Conservation (phyloP, 208 protist genomes). For the Acanthamoeba sp. region DNA sequence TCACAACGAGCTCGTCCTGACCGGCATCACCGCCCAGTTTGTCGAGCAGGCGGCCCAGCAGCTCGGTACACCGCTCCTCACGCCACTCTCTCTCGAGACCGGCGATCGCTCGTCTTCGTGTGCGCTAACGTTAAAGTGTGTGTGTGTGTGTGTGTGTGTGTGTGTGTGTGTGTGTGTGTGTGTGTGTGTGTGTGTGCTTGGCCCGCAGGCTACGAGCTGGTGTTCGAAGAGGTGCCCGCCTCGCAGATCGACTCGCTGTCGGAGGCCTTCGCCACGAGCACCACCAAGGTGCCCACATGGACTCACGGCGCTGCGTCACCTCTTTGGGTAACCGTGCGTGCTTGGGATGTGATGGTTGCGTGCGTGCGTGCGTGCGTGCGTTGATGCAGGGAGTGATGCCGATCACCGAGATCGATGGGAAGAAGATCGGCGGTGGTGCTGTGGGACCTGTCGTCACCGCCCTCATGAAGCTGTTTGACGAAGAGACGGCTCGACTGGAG, state of each 20-base stretch:
- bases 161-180: no score
- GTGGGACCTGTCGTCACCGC: slow-evolving; percentile 20
- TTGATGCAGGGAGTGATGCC: slow-evolving; percentile 7
- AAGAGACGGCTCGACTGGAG: no score
- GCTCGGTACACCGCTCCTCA: background rate
- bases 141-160: no score
- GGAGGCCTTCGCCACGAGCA: slow-evolving; percentile 50
- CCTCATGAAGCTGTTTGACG: slow-evolving; percentile 25
- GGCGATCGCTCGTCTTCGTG: no score
- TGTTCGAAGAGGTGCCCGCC: background rate
- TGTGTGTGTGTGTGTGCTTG: no score
- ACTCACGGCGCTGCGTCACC: background rate
- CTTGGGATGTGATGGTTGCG: background rate
- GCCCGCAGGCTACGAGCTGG: background rate
- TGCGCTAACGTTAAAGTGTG: no score
- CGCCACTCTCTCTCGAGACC: no score
- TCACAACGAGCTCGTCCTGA: background rate
- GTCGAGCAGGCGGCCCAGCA: background rate
- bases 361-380: no score
- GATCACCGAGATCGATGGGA: slow-evolving; percentile 17
- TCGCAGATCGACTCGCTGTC: background rate
- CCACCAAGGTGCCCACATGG: background rate
- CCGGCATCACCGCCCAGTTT: slow-evolving; percentile 27
- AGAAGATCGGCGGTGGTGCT: slow-evolving; percentile 13
- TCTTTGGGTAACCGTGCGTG: background rate